These are phyloP conservation scores for Fusarium sororula DNA, from an alignment of 2,329 filamentous ascomycete species.

Conservation along the genomic window DNA sequence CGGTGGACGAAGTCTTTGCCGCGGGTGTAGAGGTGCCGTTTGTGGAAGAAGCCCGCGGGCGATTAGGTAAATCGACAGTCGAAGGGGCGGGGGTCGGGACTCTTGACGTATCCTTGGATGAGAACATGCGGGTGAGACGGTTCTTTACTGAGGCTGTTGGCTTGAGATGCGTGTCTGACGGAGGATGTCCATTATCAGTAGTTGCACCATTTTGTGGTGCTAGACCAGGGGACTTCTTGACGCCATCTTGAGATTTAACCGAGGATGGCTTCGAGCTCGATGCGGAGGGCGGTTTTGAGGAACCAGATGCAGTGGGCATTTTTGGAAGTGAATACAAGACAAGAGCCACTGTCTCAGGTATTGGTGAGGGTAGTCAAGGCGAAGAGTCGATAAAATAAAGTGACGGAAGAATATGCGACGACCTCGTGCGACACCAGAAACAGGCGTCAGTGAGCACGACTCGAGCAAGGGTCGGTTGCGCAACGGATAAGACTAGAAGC, in stretches of 20 bases:
- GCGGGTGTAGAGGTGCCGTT: conserved; percentile 50
- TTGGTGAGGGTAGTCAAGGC: not conserved
- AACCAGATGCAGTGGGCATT: conserved; percentile 47
- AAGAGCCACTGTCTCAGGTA: conserved; percentile 18
- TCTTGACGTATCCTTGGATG: conserved; percentile 61
- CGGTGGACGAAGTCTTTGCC: conserved; percentile 56
- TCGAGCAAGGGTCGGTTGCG: conserved; percentile 35
- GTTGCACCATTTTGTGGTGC: conserved; percentile 52
- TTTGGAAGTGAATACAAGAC: conserved; percentile 27
- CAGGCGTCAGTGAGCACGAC: conserved; percentile 24
- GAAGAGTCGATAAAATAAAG: conserved; percentile 5
- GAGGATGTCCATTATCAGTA: conserved; percentile 39
- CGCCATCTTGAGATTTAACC: conserved; percentile 57
- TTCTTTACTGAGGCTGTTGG: conserved; percentile 66
- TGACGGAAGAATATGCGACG: conserved; percentile 21
- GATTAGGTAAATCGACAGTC: conserved; percentile 46
- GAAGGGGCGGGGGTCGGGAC: conserved; percentile 47
- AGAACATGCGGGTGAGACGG: conserved; percentile 72
- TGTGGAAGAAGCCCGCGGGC: conserved; percentile 49
- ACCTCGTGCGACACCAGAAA: conserved; percentile 27
- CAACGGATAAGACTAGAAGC: conserved; percentile 32
- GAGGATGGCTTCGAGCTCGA: conserved; percentile 61
- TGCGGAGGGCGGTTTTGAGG: conserved; percentile 52
- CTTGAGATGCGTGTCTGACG: conserved; percentile 35
- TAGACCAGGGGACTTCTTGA: conserved; percentile 52